A percentile compares a stretch with the other conserved stretches of the same genome.
These are phyloP conservation scores for Ophiostoma perfectum DNA, from an alignment of 2,329 filamentous ascomycete species.

Conservation along the genomic window DNA sequence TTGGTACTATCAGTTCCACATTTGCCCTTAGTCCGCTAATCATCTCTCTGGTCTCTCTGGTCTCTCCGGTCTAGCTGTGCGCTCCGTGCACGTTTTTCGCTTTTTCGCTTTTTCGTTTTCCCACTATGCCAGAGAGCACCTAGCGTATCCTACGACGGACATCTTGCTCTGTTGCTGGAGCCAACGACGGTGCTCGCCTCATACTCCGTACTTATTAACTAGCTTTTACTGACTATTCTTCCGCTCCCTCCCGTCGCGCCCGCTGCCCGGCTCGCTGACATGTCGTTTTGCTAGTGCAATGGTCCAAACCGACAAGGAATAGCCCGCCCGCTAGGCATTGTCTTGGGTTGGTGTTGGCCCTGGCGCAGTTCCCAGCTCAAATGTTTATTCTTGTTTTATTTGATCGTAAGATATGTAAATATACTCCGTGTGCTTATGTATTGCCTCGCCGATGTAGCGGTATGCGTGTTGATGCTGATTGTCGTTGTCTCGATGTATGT, in stretches of 20 bases:
- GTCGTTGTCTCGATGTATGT: not conserved
- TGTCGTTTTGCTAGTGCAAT: constrained; percentile 16
- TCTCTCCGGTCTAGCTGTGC: not conserved
- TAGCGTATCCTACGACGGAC: too few relatives aligned
- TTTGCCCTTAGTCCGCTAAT: not conserved
- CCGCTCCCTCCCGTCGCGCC: constrained; percentile 13
- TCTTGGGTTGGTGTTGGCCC: too few relatives aligned
- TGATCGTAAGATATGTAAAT: not conserved
- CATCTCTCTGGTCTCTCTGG: not conserved
- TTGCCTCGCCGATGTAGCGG: not conserved
- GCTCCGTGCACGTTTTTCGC: constrained; percentile 2
- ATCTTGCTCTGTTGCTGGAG: too few relatives aligned
- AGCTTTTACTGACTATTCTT: constrained; percentile 10
- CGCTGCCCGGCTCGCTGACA: constrained; percentile 12
- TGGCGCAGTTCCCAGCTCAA: not conserved
- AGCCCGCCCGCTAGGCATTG: constrained; percentile 1
- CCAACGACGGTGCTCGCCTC: not conserved
- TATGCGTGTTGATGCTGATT: not conserved
- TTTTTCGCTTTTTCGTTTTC: not conserved
- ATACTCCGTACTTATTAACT: not conserved
- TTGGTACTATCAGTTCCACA: not conserved
- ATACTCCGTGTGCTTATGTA: not conserved
- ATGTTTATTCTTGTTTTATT: not conserved
- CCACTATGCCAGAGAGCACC: too few relatives aligned
- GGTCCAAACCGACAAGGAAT: constrained; percentile 2